A percentile compares a stretch with the other conserved stretches of the same genome.
Evolutionary conservation across 768 basidiomycete species (phyloP).

Genomic region (Lanmaoa pseudosensibilis): DNA sequence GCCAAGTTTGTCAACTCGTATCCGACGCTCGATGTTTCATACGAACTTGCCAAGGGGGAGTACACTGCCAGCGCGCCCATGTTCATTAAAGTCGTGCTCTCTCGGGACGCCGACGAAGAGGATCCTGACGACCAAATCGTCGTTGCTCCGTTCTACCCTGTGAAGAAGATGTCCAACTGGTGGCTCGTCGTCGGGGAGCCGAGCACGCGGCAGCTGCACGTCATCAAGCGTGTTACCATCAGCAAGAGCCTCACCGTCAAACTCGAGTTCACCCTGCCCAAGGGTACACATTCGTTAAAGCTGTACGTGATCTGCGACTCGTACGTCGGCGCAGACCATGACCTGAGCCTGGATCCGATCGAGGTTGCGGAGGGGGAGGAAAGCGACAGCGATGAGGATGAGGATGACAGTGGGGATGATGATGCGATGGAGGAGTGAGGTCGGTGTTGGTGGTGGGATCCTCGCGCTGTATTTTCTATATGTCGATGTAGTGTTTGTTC

Average conservation of each 20-base stretch:
- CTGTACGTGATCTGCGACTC: conserved; percentile 92
- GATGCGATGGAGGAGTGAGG: conserved; percentile 55
- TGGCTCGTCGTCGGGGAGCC: conserved; percentile 95
- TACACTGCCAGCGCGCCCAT: conserved; percentile 87
- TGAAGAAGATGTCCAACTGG: conserved; percentile 92
- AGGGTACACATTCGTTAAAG: conserved; percentile 80
- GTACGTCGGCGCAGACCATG: conserved; percentile 90
- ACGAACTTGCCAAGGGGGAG: conserved; percentile 83
- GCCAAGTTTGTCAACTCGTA: conserved; percentile 96
- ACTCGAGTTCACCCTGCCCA: conserved; percentile 85
- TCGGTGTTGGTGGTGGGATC: background rate
- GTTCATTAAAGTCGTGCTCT: conserved; percentile 72
- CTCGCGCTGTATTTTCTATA: background rate
- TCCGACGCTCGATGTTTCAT: conserved; percentile 90
- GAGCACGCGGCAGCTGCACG: conserved; percentile 72
- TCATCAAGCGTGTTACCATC: conserved; percentile 86
- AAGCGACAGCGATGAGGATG: conserved; percentile 76
- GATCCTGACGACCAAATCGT: conserved; percentile 74
- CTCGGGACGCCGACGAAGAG: conserved; percentile 80
- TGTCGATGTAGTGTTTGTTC: background rate
- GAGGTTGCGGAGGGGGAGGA: conserved; percentile 91
- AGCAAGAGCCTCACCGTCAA: conserved; percentile 71
- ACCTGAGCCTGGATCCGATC: conserved; percentile 78
- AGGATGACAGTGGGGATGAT: conserved; percentile 61
- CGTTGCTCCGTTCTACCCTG: conserved; percentile 92